Base-by-base conservation (phyloP, 768 basidiomycete genomes). In the Suillus weaverae region DNA sequence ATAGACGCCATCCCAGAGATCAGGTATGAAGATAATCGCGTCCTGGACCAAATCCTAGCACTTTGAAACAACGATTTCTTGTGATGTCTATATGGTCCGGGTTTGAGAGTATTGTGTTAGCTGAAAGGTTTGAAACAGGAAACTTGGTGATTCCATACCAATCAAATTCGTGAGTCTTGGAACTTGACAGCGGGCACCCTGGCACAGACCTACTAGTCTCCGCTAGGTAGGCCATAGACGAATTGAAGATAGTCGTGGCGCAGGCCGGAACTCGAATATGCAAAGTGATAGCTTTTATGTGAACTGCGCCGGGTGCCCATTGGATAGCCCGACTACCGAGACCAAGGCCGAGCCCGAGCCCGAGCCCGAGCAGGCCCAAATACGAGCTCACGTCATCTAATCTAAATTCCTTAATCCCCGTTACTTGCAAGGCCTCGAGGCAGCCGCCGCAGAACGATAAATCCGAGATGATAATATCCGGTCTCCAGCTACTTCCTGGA, bases 391-490 rank as follows among this genome's bases (percentile, higher is more conserved):
- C 26, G 26, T 26, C 2, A 26, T 2, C 26, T 26, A 26, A 26
- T 26, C 26, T 26, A 26, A 1, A 26, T 26, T 26, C 50, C 30
- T 16, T 18, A 53, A 53, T 53, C 4, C 4, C 8, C 10, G 4
- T 9, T 18, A 32, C 4, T n/a, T n/a, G n/a, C 30, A 32, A 53
- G 51, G 16, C 3, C 10, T 20, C 10, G 10, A 54, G 11, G 53
- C 53, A 54, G n/a, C 9, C 44, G n/a, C 44, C n/a, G 44, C 44
- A 22, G 48, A 14, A 22, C 48, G 22, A 20, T 44, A 53, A 30
- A 53, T 53, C 51, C 51, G 51, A 53, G 4, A 53, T 53, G 51
- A 53, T 53, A 53, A 53, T 51, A 51, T 18, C 50, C 30, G 50
- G 9, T 8, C 9, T 51, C 16, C 4, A 30, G 46, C 3, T 26